Conservation (phyloP, 768 basidiomycete species). For the Phanerochaete sordida region DNA sequence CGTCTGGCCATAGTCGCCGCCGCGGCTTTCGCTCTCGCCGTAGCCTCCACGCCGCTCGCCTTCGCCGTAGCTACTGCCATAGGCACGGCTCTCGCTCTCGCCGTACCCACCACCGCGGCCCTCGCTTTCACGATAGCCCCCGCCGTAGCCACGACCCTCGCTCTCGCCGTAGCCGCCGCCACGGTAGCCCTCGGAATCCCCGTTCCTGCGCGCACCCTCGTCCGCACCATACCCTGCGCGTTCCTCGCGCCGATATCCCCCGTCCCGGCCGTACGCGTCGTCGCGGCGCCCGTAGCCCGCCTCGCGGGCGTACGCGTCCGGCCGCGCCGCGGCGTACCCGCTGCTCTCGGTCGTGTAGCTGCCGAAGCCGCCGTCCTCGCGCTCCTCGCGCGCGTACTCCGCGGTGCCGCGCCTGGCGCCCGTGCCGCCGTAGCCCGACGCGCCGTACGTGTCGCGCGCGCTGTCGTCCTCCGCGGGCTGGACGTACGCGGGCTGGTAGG, state of each 20-base stretch:
- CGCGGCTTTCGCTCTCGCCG: constrained; percentile 1
- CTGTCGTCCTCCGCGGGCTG: not conserved
- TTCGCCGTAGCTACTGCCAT: constrained; percentile 1
- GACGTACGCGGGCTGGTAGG: constrained; percentile 4
- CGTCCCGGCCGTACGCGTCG: not conserved
- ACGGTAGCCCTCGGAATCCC: constrained; percentile 3
- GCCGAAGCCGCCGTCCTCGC: not conserved
- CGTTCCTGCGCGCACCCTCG: not conserved
- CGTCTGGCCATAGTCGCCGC: constrained; percentile 3
- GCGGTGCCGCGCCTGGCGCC: not conserved
- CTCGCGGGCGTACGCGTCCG: not conserved
- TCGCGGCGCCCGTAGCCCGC: not conserved
- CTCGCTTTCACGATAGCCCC: constrained; percentile 4
- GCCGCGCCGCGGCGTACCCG: not conserved
- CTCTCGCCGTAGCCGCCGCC: not conserved
- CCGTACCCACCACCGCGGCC: constrained; percentile 5
- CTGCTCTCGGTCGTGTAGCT: not conserved
- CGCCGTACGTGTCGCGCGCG: not conserved
- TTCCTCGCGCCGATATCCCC: not conserved
- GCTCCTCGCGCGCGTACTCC: not conserved
- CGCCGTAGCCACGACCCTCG: constrained; percentile 5
- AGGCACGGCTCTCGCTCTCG: not conserved
- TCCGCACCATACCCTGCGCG: not conserved
- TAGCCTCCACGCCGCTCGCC: constrained; percentile 1
- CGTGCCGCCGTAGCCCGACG: not conserved